These are phyloP conservation scores for Globomyces sp. DNA, from an alignment of 371 early-diverging fungal genomes.

Conservation along the genomic window DNA sequence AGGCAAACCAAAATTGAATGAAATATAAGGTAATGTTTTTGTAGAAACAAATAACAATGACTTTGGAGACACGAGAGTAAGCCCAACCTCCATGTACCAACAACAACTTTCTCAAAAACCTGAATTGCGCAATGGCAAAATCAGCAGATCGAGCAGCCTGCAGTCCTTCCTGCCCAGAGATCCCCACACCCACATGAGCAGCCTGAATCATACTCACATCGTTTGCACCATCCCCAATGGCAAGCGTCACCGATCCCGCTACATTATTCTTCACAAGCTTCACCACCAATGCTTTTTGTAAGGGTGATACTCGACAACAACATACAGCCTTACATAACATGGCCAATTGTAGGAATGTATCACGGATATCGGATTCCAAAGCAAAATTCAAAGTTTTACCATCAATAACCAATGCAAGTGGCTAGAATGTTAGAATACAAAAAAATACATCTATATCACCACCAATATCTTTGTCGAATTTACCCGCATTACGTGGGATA, in stretches of 20 bases:
- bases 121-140: constrained; percentile 64
- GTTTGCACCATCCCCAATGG: constrained; percentile 97
- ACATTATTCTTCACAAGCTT: constrained; percentile 62
- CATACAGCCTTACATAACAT: constrained; percentile 72
- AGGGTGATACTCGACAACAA: constrained; percentile 92
- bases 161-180: constrained; percentile 66
- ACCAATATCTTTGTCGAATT: constrained; percentile 37
- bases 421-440: constrained; percentile 26
- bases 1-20: constrained; percentile 91
- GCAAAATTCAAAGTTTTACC: constrained; percentile 68
- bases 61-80: constrained; percentile 47
- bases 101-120: constrained; percentile 46
- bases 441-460: constrained; percentile 20
- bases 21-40: constrained; percentile 91
- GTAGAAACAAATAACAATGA: constrained; percentile 52
- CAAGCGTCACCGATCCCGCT: constrained; percentile 67
- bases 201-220: constrained; percentile 96
- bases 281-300: constrained; percentile 91
- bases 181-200: constrained; percentile 64
- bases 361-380: constrained; percentile 47
- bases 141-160: constrained; percentile 67
- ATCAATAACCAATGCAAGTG: constrained; percentile 70
- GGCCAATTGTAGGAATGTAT: constrained; percentile 68
- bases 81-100: constrained; percentile 60
- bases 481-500: constrained; percentile 5